Conservation (phyloP, 305 asterid genomes). For the Fraxinus baroniana region DNA sequence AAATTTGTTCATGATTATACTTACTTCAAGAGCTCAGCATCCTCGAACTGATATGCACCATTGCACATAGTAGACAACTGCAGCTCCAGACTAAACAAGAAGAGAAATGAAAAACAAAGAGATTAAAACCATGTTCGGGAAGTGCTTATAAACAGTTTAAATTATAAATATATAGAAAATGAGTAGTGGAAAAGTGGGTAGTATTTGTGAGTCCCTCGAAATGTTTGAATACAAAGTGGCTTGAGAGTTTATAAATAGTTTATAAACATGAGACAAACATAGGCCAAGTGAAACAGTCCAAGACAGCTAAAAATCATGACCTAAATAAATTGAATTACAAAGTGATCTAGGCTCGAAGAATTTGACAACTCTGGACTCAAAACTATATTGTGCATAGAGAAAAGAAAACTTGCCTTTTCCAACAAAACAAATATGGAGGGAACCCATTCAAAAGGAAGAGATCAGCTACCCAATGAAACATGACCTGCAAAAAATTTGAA, state of each 20-base stretch:
- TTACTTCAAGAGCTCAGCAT: constrained; percentile 41
- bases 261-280: background rate
- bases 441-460: constrained; percentile 23
- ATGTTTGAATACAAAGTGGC: background rate
- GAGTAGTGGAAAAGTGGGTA: background rate
- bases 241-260: background rate
- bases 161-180: background rate
- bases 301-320: background rate
- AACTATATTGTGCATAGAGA: background rate
- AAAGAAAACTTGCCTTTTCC: constrained; percentile 25
- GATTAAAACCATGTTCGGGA: background rate
- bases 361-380: background rate
- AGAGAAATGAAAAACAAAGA: constrained; percentile 1
- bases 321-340: background rate
- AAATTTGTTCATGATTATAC: constrained; percentile 21
- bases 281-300: background rate
- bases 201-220: background rate
- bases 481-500: constrained; percentile 12
- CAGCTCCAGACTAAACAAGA: constrained; percentile 28
- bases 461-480: constrained; percentile 24
- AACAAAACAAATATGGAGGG: constrained; percentile 9
- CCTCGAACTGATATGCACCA: constrained; percentile 24
- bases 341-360: background rate
- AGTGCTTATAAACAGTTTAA: background rate
- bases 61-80: constrained; percentile 15